These are phyloP conservation scores for Fistulinella prunicolor DNA, from an alignment of 768 basidiomycete species.

Conservation along the genomic window DNA sequence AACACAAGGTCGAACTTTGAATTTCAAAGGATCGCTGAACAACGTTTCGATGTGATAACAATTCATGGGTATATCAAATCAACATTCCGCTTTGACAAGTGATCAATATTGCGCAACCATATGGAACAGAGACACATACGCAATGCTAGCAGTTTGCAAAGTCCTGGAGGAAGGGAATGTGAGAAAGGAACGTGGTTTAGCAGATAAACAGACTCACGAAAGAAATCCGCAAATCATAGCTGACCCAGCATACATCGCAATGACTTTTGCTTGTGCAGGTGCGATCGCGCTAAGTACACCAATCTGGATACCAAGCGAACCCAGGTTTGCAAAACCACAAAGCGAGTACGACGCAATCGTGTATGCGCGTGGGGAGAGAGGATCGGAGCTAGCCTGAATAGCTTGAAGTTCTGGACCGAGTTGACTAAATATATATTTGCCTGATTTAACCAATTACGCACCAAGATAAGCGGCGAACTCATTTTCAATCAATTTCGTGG, in stretches of 20 bases:
- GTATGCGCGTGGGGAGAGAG: slow-evolving; percentile 70
- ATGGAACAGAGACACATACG: slow-evolving; percentile 36
- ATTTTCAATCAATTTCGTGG: slow-evolving; percentile 83
- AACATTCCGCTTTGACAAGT: slow-evolving; percentile 44
- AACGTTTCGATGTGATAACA: neutral
- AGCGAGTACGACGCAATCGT: slow-evolving; percentile 85
- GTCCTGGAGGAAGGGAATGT: slow-evolving; percentile 30
- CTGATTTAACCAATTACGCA: slow-evolving; percentile 13
- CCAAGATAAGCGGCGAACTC: slow-evolving; percentile 76
- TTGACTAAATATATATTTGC: neutral
- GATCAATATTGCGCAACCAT: slow-evolving; percentile 5
- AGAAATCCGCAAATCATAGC: slow-evolving; percentile 73
- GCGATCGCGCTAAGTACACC: slow-evolving; percentile 71
- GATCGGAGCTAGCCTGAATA: slow-evolving; percentile 47
- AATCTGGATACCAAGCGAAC: slow-evolving; percentile 83
- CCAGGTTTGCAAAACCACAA: slow-evolving; percentile 88
- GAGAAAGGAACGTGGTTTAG: neutral
- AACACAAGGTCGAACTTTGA: neutral
- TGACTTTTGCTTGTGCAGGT: slow-evolving; percentile 64
- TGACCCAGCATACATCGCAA: slow-evolving; percentile 65
- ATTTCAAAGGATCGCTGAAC: neutral
- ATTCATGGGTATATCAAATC: slow-evolving; percentile 32
- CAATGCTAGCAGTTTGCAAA: slow-evolving; percentile 57
- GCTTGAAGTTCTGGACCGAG: slow-evolving; percentile 33
- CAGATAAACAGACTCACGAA: slow-evolving; percentile 30